Evolutionary conservation across 2,329 filamentous ascomycete species (phyloP).

Genomic region (Ophiostoma novo-ulmi): DNA sequence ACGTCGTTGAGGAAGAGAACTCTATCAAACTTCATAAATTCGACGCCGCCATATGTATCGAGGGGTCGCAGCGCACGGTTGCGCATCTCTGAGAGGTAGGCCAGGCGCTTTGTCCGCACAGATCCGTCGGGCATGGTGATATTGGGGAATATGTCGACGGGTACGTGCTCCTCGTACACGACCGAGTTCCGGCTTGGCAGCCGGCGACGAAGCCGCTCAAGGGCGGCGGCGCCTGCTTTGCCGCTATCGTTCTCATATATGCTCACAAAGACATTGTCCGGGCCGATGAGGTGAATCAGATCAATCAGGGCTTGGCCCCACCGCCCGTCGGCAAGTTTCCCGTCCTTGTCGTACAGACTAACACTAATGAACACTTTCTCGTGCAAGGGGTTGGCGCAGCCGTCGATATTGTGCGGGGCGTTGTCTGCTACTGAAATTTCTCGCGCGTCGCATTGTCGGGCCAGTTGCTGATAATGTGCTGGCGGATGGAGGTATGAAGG

Average conservation of each 20-base stretch:
- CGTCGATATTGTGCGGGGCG: slow-evolving; percentile 18
- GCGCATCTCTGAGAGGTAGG: slow-evolving; percentile 68
- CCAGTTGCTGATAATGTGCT: slow-evolving; percentile 37
- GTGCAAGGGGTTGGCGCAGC: slow-evolving; percentile 40
- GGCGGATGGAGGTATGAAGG: slow-evolving; percentile 42
- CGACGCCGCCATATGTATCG: slow-evolving; percentile 41
- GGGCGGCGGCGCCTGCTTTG: slow-evolving; percentile 47
- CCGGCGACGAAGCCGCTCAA: slow-evolving; percentile 48
- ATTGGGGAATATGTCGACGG: slow-evolving; percentile 52
- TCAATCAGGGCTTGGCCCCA: slow-evolving; percentile 60
- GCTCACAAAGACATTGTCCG: slow-evolving; percentile 63
- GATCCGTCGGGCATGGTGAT: slow-evolving; percentile 59
- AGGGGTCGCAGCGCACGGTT: slow-evolving; percentile 65
- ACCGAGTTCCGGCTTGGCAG: slow-evolving; percentile 47
- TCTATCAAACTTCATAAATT: slow-evolving; percentile 47
- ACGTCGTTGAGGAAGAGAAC: slow-evolving; percentile 66
- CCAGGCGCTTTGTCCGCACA: slow-evolving; percentile 62
- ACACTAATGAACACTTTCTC: slow-evolving; percentile 71
- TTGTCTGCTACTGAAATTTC: slow-evolving; percentile 23
- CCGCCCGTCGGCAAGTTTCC: slow-evolving; percentile 54
- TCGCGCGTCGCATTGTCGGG: slow-evolving; percentile 32
- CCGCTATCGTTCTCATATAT: slow-evolving; percentile 70
- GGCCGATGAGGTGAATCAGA: slow-evolving; percentile 61
- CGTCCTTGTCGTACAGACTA: slow-evolving; percentile 61
- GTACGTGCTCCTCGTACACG: slow-evolving; percentile 55